Percentiles rank a stretch among this genome's conserved stretches.
Evolutionary conservation across 2,329 filamentous ascomycete species (phyloP).

Genomic region (Aspergillus sp.): DNA sequence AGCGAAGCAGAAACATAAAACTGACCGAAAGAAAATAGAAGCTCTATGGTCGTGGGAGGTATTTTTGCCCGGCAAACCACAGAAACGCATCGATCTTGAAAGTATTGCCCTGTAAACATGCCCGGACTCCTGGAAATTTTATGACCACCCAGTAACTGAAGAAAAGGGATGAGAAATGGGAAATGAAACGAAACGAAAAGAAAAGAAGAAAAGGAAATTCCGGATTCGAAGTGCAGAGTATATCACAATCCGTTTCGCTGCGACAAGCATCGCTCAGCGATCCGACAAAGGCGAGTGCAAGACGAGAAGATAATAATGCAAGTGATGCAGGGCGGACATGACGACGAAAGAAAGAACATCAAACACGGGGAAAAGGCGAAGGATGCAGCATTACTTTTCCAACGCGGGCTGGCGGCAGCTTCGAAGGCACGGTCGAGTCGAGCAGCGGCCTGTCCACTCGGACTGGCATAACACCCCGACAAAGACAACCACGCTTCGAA

Average conservation of each 20-base stretch:
- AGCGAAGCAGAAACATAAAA: constrained; percentile 9
- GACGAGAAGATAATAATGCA: constrained; percentile 14
- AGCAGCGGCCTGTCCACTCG: constrained; percentile 45
- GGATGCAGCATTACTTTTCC: constrained; percentile 29
- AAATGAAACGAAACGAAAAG: constrained; percentile 5
- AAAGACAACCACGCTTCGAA: constrained; percentile 47
- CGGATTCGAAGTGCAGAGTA: constrained; percentile 15
- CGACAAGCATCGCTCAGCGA: constrained; percentile 13
- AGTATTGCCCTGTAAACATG: constrained; percentile 25
- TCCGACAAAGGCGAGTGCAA: constrained; percentile 13
- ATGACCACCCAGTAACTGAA: constrained; percentile 19
- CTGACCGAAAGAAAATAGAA: constrained; percentile 12
- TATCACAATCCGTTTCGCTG: constrained; percentile 13
- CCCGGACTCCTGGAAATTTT: constrained; percentile 29
- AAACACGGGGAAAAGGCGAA: constrained; percentile 9
- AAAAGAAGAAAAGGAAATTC: constrained; percentile 7
- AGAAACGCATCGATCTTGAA: constrained; percentile 19
- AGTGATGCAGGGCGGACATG: constrained; percentile 12
- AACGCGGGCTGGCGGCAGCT: constrained; percentile 44
- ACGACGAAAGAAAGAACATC: constrained; percentile 8
- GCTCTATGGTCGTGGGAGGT: constrained; percentile 26
- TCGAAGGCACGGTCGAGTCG: constrained; percentile 45
- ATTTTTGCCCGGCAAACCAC: constrained; percentile 20
- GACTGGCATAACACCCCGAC: constrained; percentile 42
- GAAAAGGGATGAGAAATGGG: constrained; percentile 9